Evolutionary conservation across 1,284 basidiomycete genomes (phyloP).

Genomic region (Ustilago nuda): DNA sequence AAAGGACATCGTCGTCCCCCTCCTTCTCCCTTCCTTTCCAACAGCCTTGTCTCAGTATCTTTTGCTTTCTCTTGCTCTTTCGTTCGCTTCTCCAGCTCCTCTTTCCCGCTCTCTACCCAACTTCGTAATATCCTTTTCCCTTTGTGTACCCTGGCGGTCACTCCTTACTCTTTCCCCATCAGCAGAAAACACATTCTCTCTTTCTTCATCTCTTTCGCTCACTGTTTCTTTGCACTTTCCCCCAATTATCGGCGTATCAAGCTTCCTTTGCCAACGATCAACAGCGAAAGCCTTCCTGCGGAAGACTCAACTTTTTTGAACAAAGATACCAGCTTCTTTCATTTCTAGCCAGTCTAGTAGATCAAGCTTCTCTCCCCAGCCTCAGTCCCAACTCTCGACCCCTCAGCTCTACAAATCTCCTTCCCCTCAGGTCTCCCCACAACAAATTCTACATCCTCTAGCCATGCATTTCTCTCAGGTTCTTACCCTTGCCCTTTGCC

Average conservation of each 20-base stretch:
- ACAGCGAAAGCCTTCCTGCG: slow-evolving; percentile 29
- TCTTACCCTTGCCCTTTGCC: slow-evolving; percentile 49
- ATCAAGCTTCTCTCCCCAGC: slow-evolving; percentile 9
- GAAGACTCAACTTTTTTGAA: slow-evolving; percentile 23
- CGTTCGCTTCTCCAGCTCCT: slow-evolving; percentile 40
- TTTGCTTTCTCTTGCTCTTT: slow-evolving; percentile 39
- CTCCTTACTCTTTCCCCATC: slow-evolving; percentile 9
- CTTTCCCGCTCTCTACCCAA: slow-evolving; percentile 21
- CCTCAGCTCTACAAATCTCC: slow-evolving; percentile 7
- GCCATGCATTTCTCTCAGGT: slow-evolving; percentile 54
- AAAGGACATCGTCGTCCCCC: slow-evolving; percentile 12
- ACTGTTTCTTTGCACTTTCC: slow-evolving; percentile 18
- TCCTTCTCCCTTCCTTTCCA: slow-evolving; percentile 18
- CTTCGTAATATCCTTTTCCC: slow-evolving; percentile 27
- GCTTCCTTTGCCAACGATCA: slow-evolving; percentile 2
- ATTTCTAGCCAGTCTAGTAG: slow-evolving; percentile 43
- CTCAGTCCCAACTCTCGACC: neutral
- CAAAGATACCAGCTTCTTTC: slow-evolving; percentile 14
- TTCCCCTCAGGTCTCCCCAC: neutral
- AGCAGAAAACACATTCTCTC: slow-evolving; percentile 26
- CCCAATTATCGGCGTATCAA: slow-evolving; percentile 1
- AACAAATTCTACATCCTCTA: slow-evolving; percentile 1
- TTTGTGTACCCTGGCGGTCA: slow-evolving; percentile 56
- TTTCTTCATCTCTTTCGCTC: neutral
- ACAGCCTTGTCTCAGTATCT: slow-evolving; percentile 33